phyloP scores from a whole-genome alignment of 768 basidiomycete genomes.

The Lactarius hengduanensis region DNA sequence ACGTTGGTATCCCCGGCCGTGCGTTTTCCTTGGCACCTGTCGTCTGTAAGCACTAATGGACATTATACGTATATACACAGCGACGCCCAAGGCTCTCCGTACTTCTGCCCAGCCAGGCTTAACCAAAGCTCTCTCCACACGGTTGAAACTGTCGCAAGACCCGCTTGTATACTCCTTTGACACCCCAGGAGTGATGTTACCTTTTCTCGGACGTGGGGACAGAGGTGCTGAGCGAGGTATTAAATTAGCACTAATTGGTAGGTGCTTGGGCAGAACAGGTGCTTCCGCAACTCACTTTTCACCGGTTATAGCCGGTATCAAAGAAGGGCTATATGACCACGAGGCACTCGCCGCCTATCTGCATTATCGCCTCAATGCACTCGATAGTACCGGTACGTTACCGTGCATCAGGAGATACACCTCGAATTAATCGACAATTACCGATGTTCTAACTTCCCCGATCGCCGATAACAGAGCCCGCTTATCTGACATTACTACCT shows the following conservation, averaged over 20 bases:
- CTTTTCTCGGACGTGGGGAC: constrained; percentile 84
- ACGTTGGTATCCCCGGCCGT: constrained; percentile 74
- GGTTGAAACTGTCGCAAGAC: constrained; percentile 76
- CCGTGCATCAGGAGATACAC: background rate
- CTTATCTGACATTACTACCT: constrained; percentile 64
- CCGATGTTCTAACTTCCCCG: background rate
- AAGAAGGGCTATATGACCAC: constrained; percentile 85
- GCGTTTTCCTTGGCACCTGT: constrained; percentile 1
- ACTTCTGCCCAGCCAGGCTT: constrained; percentile 89
- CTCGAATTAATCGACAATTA: background rate
- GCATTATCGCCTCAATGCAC: constrained; percentile 76
- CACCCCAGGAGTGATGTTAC: constrained; percentile 95
- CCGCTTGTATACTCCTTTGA: constrained; percentile 93
- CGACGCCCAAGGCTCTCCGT: constrained; percentile 82
- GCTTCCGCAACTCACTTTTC: constrained; percentile 2
- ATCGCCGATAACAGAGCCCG: constrained; percentile 50
- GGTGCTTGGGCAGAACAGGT: constrained; percentile 35
- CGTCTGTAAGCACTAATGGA: background rate
- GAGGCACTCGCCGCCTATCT: constrained; percentile 86
- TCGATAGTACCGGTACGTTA: constrained; percentile 66
- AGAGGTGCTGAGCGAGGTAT: constrained; percentile 88
- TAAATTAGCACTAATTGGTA: constrained; percentile 91
- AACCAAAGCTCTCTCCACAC: constrained; percentile 85
- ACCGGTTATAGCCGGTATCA: constrained; percentile 76
- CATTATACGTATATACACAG: constrained; percentile 37